Conservation (phyloP, 257 asterid genomes). For the Ophiorrhiza pumila region DNA sequence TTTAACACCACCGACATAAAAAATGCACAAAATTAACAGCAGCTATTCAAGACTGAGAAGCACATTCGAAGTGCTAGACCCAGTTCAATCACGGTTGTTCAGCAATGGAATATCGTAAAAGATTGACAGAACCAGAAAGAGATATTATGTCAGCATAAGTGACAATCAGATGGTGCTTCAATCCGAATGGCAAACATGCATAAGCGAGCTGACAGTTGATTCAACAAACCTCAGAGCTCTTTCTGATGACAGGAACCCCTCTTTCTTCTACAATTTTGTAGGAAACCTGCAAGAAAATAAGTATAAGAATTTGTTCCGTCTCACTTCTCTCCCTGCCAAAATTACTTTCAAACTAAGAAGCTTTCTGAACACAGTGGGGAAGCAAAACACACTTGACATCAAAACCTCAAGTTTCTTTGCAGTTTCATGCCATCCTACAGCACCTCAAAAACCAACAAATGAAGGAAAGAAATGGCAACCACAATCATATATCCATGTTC, state of each 20-base stretch:
- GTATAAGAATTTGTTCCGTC: not conserved
- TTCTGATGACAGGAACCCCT: not conserved
- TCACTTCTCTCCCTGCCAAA: not conserved
- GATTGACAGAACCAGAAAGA: too few species aligned
- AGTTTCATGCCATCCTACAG: not conserved
- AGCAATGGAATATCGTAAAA: too few species aligned
- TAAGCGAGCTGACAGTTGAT: not conserved
- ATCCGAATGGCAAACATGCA: not conserved
- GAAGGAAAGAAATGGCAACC: not conserved
- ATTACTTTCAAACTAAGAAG: too few species aligned
- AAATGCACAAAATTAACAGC: too few species aligned
- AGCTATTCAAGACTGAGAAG: too few species aligned
- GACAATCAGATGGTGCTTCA: not conserved
- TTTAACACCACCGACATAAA: too few species aligned
- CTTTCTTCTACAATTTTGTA: not conserved
- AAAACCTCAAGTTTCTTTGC: not conserved
- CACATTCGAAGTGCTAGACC: too few species aligned
- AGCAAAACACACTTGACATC: not conserved
- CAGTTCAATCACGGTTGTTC: too few species aligned
- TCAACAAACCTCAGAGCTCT: not conserved
- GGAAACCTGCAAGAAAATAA: not conserved
- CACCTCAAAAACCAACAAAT: not conserved
- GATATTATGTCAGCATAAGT: conserved; percentile 41
- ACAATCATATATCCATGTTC: too few species aligned
- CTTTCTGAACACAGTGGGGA: not conserved